Evolutionary conservation across 139 green algal genomes (phyloP).

Genomic region (Micromonas commoda): DNA sequence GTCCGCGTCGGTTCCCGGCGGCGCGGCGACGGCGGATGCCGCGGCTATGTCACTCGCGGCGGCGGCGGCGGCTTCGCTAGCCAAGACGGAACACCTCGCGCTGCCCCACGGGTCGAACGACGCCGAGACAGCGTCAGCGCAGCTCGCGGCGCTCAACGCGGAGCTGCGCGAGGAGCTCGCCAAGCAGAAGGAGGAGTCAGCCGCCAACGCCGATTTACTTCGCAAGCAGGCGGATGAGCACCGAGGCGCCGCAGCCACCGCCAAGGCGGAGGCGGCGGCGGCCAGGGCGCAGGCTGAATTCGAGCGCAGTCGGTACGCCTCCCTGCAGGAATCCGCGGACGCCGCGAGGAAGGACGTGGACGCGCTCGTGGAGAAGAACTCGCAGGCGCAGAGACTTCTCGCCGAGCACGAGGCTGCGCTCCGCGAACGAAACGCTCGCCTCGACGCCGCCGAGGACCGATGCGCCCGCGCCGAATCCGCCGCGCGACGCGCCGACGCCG

Average conservation of each 20-base stretch:
- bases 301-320: not conserved
- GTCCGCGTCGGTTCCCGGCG: not conserved
- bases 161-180: not conserved
- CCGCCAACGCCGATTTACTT: not conserved
- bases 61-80: not conserved
- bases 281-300: constrained; percentile 7
- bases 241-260: not conserved
- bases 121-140: no score
- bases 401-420: constrained; percentile 7
- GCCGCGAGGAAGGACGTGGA: not conserved
- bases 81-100: not conserved
- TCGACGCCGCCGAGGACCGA: constrained; percentile 7
- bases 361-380: constrained; percentile 9
- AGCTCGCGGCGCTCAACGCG: constrained; percentile 9
- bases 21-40: not conserved
- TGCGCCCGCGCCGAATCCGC: not conserved
- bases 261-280: not conserved
- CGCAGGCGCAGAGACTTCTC: not conserved
- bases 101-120: not conserved
- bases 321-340: not conserved
- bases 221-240: constrained; percentile 1
- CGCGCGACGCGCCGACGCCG: not conserved
- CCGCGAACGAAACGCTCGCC: not conserved
- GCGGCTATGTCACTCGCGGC: not conserved
- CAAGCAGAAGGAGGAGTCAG: constrained; percentile 1